phyloP scores from a whole-genome alignment of 1,284 basidiomycete genomes.

The Trametes hirsuta region DNA sequence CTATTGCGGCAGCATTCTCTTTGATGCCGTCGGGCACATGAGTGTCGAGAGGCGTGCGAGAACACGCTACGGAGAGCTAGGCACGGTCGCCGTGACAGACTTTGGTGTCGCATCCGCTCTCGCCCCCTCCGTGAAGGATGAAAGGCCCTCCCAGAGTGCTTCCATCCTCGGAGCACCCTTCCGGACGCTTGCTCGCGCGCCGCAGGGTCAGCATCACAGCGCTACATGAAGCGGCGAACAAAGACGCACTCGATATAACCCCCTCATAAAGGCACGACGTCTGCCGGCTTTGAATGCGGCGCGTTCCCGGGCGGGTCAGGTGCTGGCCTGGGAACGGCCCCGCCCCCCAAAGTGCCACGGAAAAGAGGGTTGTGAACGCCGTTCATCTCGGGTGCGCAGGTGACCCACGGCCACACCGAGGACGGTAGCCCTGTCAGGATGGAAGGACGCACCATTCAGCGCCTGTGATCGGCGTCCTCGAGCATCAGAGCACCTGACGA shows the following conservation, averaged over 20 bases:
- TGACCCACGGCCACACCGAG: slow-evolving; percentile 1
- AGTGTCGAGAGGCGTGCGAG: neutral
- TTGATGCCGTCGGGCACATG: neutral
- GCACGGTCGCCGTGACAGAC: slow-evolving; percentile 11
- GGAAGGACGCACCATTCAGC: neutral
- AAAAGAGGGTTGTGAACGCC: neutral
- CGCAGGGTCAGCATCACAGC: slow-evolving; percentile 2
- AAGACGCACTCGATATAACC: slow-evolving; percentile 2
- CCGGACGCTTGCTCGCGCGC: neutral
- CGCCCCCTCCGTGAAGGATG: neutral
- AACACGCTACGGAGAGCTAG: slow-evolving; percentile 6
- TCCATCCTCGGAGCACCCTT: slow-evolving; percentile 4
- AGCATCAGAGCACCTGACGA: neutral
- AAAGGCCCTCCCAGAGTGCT: neutral
- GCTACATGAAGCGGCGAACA: neutral
- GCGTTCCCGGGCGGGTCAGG: slow-evolving; percentile 2
- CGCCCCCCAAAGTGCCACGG: neutral
- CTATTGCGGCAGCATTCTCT: neutral
- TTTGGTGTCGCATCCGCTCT: slow-evolving; percentile 1
- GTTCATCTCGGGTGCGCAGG: neutral
- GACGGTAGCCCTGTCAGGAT: neutral
- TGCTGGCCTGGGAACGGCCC: neutral
- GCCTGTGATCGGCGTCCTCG: neutral
- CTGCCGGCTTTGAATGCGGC: neutral
- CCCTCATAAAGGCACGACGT: neutral